Base-by-base conservation (phyloP, 805 yeast species). In the Teunomyces panamensis region DNA sequence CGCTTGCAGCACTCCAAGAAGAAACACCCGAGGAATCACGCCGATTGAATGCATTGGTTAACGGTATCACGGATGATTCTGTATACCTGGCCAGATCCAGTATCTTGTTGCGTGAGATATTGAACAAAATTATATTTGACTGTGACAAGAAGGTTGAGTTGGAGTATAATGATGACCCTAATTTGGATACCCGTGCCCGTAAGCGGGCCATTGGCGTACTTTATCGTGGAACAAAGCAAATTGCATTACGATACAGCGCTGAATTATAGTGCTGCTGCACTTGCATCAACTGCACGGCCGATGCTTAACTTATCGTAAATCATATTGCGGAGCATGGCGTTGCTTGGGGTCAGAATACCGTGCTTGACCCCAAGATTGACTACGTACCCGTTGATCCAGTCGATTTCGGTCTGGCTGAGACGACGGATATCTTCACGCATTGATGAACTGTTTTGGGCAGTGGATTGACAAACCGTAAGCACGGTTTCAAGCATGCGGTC, bases 381-480 rank as follows among this genome's bases (percentile, higher is more conserved):
- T 9, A 91, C 74, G 58, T 82, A 89, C 1, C 97, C 97, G 61
- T 91, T 94, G 49, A 92, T 84, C 61, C 79, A 86, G 50, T 84
- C 87, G 16, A 92, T 79, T 60, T 92, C 99, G 0, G 94, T 87
- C 11, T 73, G 75, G 54, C 79, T 76, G 49, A 78, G 67, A 52
- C 67, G 61, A 41, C 72, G 57, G 13, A 81, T 68, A 56, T 92
- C 98, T 49, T 80, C 81, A 43, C 87, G 69, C 91, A 85, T 86
- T 11, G 88, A 81, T 7, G 87, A 77, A 41, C 80, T 74, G 59
- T 90, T 92, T 35, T 74, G 62, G 0, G 78, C 75, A 3, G 91
- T 74, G 13, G 47, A 17, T 34, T 57, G 52, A 45, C 68, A 59
- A 5, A 71, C 59, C 2, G 59, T 57, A 9, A 67, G 39, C 20